Percentiles rank a stretch among this genome's conserved stretches.
Conservation (phyloP, 345 rosid genomes). For the Capsella bursapastoris region DNA sequence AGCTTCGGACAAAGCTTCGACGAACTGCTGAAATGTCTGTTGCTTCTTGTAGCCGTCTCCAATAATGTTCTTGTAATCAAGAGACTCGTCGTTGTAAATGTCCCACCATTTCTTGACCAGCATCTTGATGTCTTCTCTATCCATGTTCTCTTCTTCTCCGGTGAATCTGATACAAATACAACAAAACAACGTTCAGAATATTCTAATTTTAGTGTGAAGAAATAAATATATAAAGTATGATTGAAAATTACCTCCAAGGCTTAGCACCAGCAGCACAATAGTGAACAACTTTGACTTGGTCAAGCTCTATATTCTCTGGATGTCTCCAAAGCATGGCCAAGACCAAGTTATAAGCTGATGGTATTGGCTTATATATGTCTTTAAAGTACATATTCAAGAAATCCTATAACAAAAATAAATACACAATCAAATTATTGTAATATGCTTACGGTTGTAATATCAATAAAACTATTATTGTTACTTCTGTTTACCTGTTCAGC, state of each 20-base stretch:
- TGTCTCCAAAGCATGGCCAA: conserved; percentile 87
- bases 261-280: conserved; percentile 79
- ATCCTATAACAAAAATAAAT: conserved; percentile 45
- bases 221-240: no score
- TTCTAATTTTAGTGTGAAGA: no score
- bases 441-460: not conserved
- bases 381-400: conserved; percentile 70
- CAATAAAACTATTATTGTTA: no score
- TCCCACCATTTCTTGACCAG: conserved; percentile 67
- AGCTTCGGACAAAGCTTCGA: conserved; percentile 50
- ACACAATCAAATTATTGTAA: not conserved
- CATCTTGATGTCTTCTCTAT: conserved; percentile 59
- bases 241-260: conserved; percentile 51
- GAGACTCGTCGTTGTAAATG: conserved; percentile 58
- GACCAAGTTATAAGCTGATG: conserved; percentile 61
- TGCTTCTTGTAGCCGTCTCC: conserved; percentile 43
- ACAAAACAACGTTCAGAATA: not conserved
- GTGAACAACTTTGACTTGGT: conserved; percentile 67
- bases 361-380: conserved; percentile 64
- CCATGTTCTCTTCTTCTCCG: conserved; percentile 64
- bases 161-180: conserved; percentile 47
- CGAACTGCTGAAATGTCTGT: conserved; percentile 44
- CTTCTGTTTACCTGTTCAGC: conserved; percentile 69
- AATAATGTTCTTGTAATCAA: conserved; percentile 47
- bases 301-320: conserved; percentile 66